Evolutionary conservation across 495 filamentous ascomycete genomes (phyloP), one percentile per base, ranked within the genome.

Genomic region (Aspergillus mulundensis): DNA sequence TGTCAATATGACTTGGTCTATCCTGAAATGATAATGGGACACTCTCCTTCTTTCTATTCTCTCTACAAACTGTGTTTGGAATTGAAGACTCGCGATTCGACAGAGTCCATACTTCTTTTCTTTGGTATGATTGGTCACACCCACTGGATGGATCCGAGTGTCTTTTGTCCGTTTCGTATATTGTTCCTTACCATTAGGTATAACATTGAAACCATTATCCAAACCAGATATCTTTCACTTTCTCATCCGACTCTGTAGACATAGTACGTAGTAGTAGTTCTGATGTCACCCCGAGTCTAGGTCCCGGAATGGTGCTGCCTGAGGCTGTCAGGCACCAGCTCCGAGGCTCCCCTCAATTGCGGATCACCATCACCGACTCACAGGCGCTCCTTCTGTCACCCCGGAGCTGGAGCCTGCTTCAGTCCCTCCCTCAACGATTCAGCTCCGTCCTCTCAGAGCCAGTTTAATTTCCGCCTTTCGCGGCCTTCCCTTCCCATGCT

Each of bases 401-500:
- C 30, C 44, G 40, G 46, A 38, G 39, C 46, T 50, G 40, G 40
- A 38, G 28, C 15, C 58, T 46, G 21, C 30, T 39, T 43, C 47
- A 43, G 19, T 20, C 34, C 40, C 40, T 24, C 48, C 24, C 36
- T 30, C 20, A 25, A 19, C 12, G 8, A 15, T 36, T 15, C 12
- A 14, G 12, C 34, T 14, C 11, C 34, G 10, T 12, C 34, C 34
- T 36, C 14, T 15, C 34, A 15, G 10, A 6, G 7, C 14, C 28
- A 16, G 3, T 25, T 36, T 28, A 4, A 48, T 46, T 49, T 47
- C 54, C 42, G 42, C 41, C 38, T 57, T 46, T 56, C 57, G 55
- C 53, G 58, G 51, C 32, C 58, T 54, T 6, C 45, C 30, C 61
- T 66, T 72, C 71, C 63, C 73, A 76, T 76, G 73, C 65, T 65